A percentile compares a stretch with the other conserved stretches of the same genome.
Conservation (phyloP, 768 basidiomycete species). For the Kwoniella sp. region DNA sequence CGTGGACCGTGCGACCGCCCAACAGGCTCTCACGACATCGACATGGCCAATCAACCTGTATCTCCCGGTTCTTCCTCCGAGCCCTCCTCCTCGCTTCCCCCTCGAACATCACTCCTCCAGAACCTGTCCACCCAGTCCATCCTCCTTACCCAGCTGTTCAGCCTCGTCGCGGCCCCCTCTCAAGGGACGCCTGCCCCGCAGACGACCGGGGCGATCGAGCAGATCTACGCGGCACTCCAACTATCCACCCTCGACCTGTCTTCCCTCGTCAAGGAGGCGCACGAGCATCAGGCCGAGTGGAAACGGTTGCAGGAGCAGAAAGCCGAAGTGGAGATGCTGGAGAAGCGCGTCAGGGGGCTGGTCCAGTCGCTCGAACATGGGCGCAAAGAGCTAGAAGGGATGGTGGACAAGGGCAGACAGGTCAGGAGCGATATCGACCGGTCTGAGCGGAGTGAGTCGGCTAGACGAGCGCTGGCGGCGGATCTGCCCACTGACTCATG, state of each 20-base stretch:
- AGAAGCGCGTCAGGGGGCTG: slow-evolving; percentile 20
- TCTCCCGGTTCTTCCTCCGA: not conserved
- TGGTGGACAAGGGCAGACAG: slow-evolving; percentile 20
- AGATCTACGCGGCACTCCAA: slow-evolving; percentile 20
- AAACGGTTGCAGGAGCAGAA: slow-evolving; percentile 12
- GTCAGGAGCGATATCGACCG: slow-evolving; percentile 18
- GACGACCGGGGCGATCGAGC: slow-evolving; percentile 1
- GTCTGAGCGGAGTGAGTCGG: slow-evolving; percentile 23
- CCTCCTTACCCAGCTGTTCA: slow-evolving; percentile 33
- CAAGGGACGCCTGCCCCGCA: too few relatives aligned
- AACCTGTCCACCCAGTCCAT: slow-evolving; percentile 34
- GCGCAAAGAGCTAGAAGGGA: slow-evolving; percentile 27
- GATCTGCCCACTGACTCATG: not conserved
- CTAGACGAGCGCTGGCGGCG: not conserved
- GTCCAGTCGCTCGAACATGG: slow-evolving; percentile 22
- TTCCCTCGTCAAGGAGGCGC: slow-evolving; percentile 13
- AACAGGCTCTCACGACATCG: too few relatives aligned
- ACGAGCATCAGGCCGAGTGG: slow-evolving; percentile 31
- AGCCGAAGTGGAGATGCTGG: slow-evolving; percentile 22
- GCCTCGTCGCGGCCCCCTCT: slow-evolving; percentile 11
- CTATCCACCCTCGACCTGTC: slow-evolving; percentile 25
- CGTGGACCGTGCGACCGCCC: too few relatives aligned
- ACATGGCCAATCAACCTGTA: slow-evolving; percentile 3
- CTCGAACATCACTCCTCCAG: slow-evolving; percentile 17
- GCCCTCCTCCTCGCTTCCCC: slow-evolving; percentile 7